Evolutionary conservation across 2,329 filamentous ascomycete genomes (phyloP), one percentile per base, ranked within the genome.

Genomic region (Hypomyces rosellus): DNA sequence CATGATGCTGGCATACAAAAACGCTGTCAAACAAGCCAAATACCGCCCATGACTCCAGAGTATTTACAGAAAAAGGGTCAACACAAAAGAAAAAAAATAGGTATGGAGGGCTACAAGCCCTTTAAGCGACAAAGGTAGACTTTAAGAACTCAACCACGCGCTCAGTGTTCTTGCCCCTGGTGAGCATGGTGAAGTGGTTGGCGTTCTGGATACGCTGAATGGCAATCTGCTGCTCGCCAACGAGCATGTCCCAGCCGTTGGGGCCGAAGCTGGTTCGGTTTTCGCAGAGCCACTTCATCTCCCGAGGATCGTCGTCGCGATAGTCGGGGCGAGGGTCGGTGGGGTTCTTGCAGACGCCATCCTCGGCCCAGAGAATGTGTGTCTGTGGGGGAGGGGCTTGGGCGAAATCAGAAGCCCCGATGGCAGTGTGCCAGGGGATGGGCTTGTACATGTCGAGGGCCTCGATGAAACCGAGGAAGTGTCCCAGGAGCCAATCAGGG

Each of bases 161-260:
- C 30, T 50, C 25, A 3, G 48, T 50, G 36, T 50, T 50, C 22
- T 50, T 50, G 6, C 48, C 48, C 36, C 45, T 50, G 15, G 15
- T 34, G 82, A 89, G 87, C 84, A 88, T 88, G 18, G 78, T 81
- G 69, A 89, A 88, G 68, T 88, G 85, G 61, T 88, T 85, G 12
- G 42, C 46, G 5, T 84, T 84, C 12, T 45, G 40, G 11, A 50
- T 53, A 7, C 41, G 48, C 25, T 40, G 9, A 41, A 53, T 51
- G 3, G 34, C 42, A 15, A 55, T 43, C 3, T 42, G 48, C 16
- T 14, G 18, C 16, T 70, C 62, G 47, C 81, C 80, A 34, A 87
- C 69, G 42, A 82, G 81, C 65, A 85, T 79, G 36, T 82, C 84
- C 85, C 85, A 89, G 18, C 82, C 76, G 63, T 88, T 87, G 51